A percentile compares a stretch with the other conserved stretches of the same genome.
Conservation (phyloP, 805 yeast genomes). For the Lipomyces sp. region DNA sequence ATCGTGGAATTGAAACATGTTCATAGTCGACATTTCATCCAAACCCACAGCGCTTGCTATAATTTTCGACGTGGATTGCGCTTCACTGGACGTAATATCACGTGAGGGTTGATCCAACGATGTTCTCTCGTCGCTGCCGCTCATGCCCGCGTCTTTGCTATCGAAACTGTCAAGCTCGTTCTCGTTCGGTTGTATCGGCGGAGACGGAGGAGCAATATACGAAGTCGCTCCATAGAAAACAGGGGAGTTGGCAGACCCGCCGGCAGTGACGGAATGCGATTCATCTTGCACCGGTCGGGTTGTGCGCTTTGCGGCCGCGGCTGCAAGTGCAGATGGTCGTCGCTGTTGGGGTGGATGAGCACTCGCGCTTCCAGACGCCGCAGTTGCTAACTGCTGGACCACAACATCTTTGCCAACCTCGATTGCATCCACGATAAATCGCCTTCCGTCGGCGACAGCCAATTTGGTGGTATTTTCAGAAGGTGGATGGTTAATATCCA, state of each 20-base stretch:
- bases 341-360: slow-evolving; percentile 4
- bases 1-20: background rate
- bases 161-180: slow-evolving; percentile 7
- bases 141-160: slow-evolving; percentile 9
- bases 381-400: background rate
- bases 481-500: slow-evolving; percentile 2
- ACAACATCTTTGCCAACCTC: slow-evolving; percentile 17
- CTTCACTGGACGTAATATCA: background rate
- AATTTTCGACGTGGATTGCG: background rate
- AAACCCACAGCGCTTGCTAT: background rate
- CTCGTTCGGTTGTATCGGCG: background rate
- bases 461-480: background rate
- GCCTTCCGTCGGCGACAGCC: slow-evolving; percentile 24
- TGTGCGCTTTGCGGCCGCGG: slow-evolving; percentile 27
- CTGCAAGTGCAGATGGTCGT: slow-evolving; percentile 29
- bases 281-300: slow-evolving; percentile 15
- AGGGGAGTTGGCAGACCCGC: background rate
- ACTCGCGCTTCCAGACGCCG: background rate
- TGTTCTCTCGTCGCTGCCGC: slow-evolving; percentile 1
- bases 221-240: background rate
- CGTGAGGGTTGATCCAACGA: slow-evolving; percentile 3
- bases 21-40: background rate
- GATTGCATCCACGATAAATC: slow-evolving; percentile 30
- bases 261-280: background rate
- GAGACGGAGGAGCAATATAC: background rate